Conservation (phyloP, 768 basidiomycete genomes). For the Rhodocollybia butyracea region DNA sequence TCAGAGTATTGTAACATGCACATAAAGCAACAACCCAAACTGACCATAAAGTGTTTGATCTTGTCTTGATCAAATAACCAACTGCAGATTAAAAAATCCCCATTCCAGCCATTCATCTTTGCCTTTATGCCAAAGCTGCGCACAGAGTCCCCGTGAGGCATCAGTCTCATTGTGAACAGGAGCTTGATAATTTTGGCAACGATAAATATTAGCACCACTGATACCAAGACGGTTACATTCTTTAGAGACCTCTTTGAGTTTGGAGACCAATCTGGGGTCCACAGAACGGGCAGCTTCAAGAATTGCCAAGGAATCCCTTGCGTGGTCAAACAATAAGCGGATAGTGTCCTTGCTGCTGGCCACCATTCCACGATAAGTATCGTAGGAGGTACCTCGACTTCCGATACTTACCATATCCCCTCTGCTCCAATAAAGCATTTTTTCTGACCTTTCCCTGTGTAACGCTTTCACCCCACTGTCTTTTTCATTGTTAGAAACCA, state of each 20-base stretch:
- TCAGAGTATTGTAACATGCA: neutral
- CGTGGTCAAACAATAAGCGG: neutral
- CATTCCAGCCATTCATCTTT: neutral
- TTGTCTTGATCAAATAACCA: neutral
- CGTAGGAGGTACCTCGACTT: neutral
- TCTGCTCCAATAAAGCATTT: neutral
- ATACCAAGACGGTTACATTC: neutral
- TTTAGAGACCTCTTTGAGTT: neutral
- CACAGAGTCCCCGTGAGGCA: neutral
- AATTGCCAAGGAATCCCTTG: neutral
- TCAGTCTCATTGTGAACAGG: neutral
- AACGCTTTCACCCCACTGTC: neutral
- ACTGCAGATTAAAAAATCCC: neutral
- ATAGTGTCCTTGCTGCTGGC: neutral
- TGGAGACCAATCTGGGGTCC: neutral
- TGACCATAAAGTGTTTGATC: neutral
- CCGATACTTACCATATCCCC: neutral
- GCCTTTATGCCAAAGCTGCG: neutral
- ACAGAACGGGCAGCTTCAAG: neutral
- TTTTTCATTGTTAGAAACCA: neutral
- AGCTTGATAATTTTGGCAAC: neutral
- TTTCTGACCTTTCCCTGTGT: neutral
- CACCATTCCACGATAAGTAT: neutral
- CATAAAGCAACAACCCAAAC: neutral
- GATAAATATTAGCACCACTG: neutral